Base-by-base conservation (phyloP, 306 rosid species). In the Comarum palustre region DNA sequence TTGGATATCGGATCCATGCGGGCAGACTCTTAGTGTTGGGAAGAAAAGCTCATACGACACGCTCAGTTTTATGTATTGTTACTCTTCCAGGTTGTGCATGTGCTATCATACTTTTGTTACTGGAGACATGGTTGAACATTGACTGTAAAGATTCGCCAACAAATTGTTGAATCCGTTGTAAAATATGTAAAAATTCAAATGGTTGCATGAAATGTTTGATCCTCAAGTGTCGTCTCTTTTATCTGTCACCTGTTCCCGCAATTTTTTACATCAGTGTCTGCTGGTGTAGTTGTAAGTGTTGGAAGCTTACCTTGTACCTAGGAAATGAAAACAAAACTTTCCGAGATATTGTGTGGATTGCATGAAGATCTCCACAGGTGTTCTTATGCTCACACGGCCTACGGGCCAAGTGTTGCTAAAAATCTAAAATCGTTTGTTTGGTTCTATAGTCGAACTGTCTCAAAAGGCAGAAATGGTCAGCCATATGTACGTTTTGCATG, bases 21-120 rank as follows among this genome's bases (percentile, higher is more conserved):
- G 19, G 69, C 88, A 0, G 82, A 71, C 68, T 79, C 86, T 66
- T 88, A 68, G 66, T 34, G 20, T 3, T 51, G 70, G 72, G 20
- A 46, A 72, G 31, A 50, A 39, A 34, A 31, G 25, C 36, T 32
- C 25, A 25, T 39, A 39, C 19, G 13, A 25, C 7, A 41, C 41
- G 22, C n/a, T 25, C 12, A 25, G 3, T 10, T 57, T 15, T n/a
- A 34, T 42, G 75, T 59, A 45, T 29, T 19, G 48, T 41, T 27
- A 57, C 57, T 39, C 31, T 41, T 42, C 57, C 45, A 27, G 10
- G 42, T 39, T 41, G 68, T 48, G 42, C 54, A 71, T 69, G 32
- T 25, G 34, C 71, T 41, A 20, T 66, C 42, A 3, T 41, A n/a
- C 43, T 19, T 43, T 52, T 66, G 41, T 65, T 46, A 50, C 24